Evolutionary conservation across 225 moss, liverwort and hornwort species (phyloP), one percentile per base, ranked within the genome.

Genomic region (Asterella californica): DNA sequence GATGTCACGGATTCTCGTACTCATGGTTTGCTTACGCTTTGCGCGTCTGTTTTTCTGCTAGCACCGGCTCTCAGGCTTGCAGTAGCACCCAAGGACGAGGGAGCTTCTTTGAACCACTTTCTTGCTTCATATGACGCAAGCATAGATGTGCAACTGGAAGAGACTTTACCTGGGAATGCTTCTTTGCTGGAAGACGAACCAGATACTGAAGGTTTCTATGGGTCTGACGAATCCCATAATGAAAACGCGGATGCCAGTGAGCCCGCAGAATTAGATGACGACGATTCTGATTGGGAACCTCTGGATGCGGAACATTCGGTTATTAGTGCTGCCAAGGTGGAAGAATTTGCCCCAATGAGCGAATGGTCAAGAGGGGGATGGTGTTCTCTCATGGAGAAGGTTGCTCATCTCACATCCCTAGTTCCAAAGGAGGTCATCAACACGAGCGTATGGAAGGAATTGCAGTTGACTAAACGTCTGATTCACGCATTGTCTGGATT

Each of bases 221-320:
- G 37, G 60, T 9, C 36, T 60, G 76, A 52, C 24, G 47, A 53
- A 36, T 4, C 22, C 18, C 15, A 18, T 68, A 1, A 7, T 79
- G 52, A 66, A 46, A 21, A 1, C 19, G 47, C 5, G 46, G 37
- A n/a, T 67, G 34, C 52, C 5, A 22, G 24, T 60, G 53, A 25
- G 6, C 60, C 57, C 37, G 71, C 81, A 18, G 79, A 78, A 47
- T 18, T 75, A 54, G 74, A 45, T 75, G 85, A 85, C 38, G 95
- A 95, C 89, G 92, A 91, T 80, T 91, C 91, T 69, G 90, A 92
- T 50, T 96, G 95, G 95, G 95, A 96, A 76, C 87, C 92, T 42
- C 81, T 96, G 79, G 95, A 96, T 78, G 83, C 85, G 69, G 79
- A 74, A 4, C 73, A n/a, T 52, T 67, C 27, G 77, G 62, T 62